These are phyloP conservation scores for Sequoiadendron giganteum DNA, from an alignment of 75 land plant genomes.

Conservation along the genomic window DNA sequence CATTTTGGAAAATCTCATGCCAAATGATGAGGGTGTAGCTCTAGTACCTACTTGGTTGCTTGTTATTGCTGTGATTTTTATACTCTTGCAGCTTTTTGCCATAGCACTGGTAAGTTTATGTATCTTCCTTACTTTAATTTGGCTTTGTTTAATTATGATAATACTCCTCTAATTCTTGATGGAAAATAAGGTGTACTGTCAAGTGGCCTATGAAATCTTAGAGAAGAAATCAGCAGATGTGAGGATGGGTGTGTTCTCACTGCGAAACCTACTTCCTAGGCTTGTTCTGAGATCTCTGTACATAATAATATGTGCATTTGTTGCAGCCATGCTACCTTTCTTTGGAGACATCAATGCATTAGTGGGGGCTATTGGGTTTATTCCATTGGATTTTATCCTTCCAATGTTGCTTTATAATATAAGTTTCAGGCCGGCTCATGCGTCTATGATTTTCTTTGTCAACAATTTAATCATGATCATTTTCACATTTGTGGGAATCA, in stretches of 20 bases:
- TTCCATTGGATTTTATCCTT: conserved; percentile 84
- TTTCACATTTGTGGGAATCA: conserved; percentile 49
- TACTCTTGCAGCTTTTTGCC: conserved; percentile 75
- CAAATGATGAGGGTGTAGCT: conserved; percentile 51
- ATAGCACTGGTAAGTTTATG: conserved; percentile 67
- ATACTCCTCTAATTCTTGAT: neutral
- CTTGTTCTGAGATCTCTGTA: conserved; percentile 55
- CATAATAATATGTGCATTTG: conserved; percentile 55
- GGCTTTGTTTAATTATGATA: neutral
- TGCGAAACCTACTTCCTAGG: conserved; percentile 79
- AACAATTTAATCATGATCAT: conserved; percentile 56
- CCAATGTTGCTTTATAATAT: conserved; percentile 84
- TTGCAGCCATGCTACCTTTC: conserved; percentile 94
- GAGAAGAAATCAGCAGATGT: conserved; percentile 73
- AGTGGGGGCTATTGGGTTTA: conserved; percentile 86
- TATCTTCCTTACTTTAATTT: neutral
- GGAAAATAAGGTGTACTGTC: conserved; percentile 75
- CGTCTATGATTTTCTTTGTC: conserved; percentile 47
- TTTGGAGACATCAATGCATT: conserved; percentile 89
- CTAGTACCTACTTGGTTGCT: conserved; percentile 74
- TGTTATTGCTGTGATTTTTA: conserved; percentile 52
- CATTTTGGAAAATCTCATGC: conserved; percentile 65
- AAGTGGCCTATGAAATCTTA: conserved; percentile 89
- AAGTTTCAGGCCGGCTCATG: conserved; percentile 52
- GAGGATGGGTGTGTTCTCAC: conserved; percentile 55